A percentile compares a stretch with the other conserved stretches of the same genome.
Conservation (phyloP, 768 basidiomycete species). For the Saitozyma podzolica region DNA sequence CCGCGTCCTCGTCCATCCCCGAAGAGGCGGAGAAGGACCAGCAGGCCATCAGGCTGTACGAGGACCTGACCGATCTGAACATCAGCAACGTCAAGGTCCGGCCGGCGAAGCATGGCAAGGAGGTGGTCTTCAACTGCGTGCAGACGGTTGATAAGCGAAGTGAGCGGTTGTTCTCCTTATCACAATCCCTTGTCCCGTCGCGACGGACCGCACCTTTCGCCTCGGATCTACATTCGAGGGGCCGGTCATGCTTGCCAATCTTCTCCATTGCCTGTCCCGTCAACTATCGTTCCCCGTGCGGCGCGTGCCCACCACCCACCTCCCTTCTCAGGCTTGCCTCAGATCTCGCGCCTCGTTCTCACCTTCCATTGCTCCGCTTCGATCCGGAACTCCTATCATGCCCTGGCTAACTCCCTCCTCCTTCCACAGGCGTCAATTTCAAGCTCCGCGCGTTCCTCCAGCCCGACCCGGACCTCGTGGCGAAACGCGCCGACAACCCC, state of each 20-base stretch:
- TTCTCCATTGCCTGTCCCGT: too few species aligned
- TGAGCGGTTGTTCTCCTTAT: constrained; percentile 15
- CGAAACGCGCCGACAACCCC: constrained; percentile 17
- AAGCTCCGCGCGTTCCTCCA: constrained; percentile 42
- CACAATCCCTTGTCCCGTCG: background rate
- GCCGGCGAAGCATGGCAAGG: constrained; percentile 58
- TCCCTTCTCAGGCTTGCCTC: too few species aligned
- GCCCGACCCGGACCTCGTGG: constrained; percentile 22
- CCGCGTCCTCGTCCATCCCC: constrained; percentile 13
- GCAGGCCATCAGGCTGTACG: constrained; percentile 71
- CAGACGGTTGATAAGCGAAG: constrained; percentile 36
- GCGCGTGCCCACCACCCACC: too few species aligned
- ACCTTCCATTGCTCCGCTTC: background rate
- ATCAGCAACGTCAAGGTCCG: constrained; percentile 65
- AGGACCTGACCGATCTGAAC: constrained; percentile 79
- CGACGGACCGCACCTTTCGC: background rate
- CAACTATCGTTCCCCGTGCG: too few species aligned
- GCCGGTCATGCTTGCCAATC: too few species aligned
- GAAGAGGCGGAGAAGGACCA: constrained; percentile 59
- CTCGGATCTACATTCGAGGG: too few species aligned
- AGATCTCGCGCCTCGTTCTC: background rate
- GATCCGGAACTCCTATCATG: background rate
- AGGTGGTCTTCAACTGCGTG: constrained; percentile 67
- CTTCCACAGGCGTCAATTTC: constrained; percentile 43
- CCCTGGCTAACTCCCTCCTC: background rate